These are phyloP conservation scores for Mucor lusitanicus DNA, from an alignment of 371 early-diverging fungal genomes.

Conservation along the genomic window DNA sequence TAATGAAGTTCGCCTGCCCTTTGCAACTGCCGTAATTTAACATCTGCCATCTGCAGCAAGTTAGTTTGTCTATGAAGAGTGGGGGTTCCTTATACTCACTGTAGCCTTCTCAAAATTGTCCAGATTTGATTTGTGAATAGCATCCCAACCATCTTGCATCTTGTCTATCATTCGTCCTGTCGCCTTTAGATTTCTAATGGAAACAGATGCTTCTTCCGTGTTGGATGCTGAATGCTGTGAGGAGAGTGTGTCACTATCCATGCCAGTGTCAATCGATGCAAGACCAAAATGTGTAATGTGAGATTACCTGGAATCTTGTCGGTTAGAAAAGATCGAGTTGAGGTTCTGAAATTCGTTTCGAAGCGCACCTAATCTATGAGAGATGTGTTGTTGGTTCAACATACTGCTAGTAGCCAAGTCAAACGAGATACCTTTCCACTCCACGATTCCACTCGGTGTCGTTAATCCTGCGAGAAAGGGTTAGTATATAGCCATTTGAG, in stretches of 20 bases:
- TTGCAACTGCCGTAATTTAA: constrained; percentile 19
- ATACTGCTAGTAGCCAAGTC: neutral
- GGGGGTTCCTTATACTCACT: constrained; percentile 10
- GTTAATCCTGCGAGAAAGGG: neutral
- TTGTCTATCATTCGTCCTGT: constrained; percentile 27
- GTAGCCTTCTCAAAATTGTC: constrained; percentile 28
- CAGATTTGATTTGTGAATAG: constrained; percentile 23
- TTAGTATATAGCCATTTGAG: neutral
- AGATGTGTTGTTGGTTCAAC: neutral
- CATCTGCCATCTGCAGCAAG: neutral
- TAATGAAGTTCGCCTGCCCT: constrained; percentile 13
- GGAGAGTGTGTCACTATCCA: neutral
- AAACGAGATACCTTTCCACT: constrained; percentile 22
- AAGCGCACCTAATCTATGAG: constrained; percentile 30
- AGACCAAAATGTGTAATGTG: neutral
- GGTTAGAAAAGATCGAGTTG: constrained; percentile 28
- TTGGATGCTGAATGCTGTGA: neutral
- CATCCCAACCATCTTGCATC: constrained; percentile 23
- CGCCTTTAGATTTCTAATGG: constrained; percentile 19
- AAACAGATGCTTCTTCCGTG: neutral
- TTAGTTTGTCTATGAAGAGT: neutral
- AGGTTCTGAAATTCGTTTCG: constrained; percentile 35
- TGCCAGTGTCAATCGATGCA: neutral
- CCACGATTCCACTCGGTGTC: constrained; percentile 27
- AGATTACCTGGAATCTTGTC: constrained; percentile 21